Base-by-base conservation (phyloP, 192 early-diverging fungal genomes). In the Linnemannia elongata region DNA sequence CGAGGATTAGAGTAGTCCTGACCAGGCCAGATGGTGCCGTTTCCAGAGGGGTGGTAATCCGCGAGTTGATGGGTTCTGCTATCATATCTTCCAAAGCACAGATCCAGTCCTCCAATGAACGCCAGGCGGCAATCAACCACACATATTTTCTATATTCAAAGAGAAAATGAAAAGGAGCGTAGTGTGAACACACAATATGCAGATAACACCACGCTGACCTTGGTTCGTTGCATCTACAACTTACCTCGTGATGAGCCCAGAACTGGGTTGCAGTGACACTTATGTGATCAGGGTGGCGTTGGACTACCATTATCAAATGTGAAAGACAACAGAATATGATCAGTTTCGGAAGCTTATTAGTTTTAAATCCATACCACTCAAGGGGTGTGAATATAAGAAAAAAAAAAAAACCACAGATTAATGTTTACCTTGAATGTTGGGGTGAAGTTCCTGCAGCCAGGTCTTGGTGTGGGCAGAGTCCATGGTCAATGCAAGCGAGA, bases 1-100 rank as follows among this genome's bases (percentile, higher is more conserved):
- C 96, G 94, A 42, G 96, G 94, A 82, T 97, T 97, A 85, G 92
- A 94, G 89, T 94, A 97, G 89, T 97, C 96, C 88, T 96, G 95
- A 38, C 95, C 91, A 30, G 91, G 90, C 83, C 89, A 93, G 41
- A 91, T 81, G 68, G 75, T 87, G 57, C 57, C 79, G 10, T 84
- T 88, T 20, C 83, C 77, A 42, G 90, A 83, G 75, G 90, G 81
- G 30, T 89, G 89, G 89, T 93, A 95, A 89, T 97, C 96, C 27
- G 91, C 89, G 78, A 97, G 87, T 22, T 93, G 90, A 85, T 97
- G 96, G 30, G 93, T 91, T 72, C 94, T 93, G 24, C 94, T 96
- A 85, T 97, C 96, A 78, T 91, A 96, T 57, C 95, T 89, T 30
- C 96, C 96, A 90, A 93, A 96, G 88, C 96, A 97, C 72, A 96